Percentiles rank a stretch among this genome's conserved stretches.
Evolutionary conservation across 2,329 filamentous ascomycete genomes (phyloP).

Genomic region (Macroventuria anomochaeta): DNA sequence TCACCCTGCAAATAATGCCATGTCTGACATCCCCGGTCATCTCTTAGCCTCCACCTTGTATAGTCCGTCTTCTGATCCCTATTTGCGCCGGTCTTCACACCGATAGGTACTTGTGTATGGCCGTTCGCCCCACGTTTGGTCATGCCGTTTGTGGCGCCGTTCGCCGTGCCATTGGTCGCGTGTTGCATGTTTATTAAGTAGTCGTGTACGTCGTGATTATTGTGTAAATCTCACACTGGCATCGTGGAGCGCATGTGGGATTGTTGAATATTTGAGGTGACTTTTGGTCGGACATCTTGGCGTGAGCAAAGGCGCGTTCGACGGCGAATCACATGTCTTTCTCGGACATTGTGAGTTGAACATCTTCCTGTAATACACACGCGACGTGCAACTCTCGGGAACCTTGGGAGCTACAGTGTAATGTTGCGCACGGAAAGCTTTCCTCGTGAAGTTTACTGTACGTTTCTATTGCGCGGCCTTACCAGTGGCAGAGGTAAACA

Average conservation of each 20-base stretch:
- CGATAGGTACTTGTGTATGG: slow-evolving; percentile 21
- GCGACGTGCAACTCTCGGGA: neutral
- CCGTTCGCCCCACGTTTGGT: slow-evolving; percentile 22
- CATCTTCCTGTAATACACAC: neutral
- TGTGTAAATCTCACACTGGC: neutral
- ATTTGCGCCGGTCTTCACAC: slow-evolving; percentile 19
- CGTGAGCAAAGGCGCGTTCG: slow-evolving; percentile 6
- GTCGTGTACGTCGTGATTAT: slow-evolving; percentile 1
- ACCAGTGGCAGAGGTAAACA: neutral
- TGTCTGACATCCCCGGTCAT: slow-evolving; percentile 84
- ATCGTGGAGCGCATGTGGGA: slow-evolving; percentile 10
- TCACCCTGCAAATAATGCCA: slow-evolving; percentile 89
- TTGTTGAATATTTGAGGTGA: slow-evolving; percentile 4
- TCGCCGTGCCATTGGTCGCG: slow-evolving; percentile 31
- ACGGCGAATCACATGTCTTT: slow-evolving; percentile 6
- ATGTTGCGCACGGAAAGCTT: neutral
- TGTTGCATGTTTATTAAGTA: slow-evolving; percentile 24
- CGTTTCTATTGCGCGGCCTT: neutral
- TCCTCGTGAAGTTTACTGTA: neutral
- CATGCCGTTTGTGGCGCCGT: slow-evolving; percentile 29
- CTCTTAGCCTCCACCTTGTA: slow-evolving; percentile 80
- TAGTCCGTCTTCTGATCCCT: slow-evolving; percentile 70
- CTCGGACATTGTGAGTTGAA: slow-evolving; percentile 7
- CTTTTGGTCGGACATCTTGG: slow-evolving; percentile 28
- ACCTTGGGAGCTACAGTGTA: neutral